Evolutionary conservation across 2,329 filamentous ascomycete genomes (phyloP).

Genomic region (Chaetomiaceae sp.): DNA sequence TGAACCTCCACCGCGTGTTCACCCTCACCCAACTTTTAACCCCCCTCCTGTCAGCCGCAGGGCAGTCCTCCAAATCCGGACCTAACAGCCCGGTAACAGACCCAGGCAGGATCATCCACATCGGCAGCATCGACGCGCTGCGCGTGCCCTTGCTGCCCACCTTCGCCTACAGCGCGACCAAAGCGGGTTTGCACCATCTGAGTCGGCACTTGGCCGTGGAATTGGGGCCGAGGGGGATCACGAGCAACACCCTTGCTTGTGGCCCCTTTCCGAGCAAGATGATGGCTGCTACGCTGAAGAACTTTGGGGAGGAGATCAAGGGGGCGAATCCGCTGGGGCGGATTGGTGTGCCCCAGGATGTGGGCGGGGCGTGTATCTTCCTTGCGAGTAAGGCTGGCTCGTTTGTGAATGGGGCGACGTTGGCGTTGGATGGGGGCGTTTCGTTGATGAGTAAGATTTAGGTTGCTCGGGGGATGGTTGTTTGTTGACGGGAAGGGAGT

Average conservation of each 20-base stretch:
- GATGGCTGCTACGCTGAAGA: constrained; percentile 59
- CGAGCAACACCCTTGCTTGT: constrained; percentile 65
- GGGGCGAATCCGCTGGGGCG: constrained; percentile 59
- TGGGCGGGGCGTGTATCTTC: constrained; percentile 68
- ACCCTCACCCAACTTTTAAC: constrained; percentile 59
- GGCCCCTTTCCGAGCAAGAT: constrained; percentile 68
- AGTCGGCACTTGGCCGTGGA: constrained; percentile 55
- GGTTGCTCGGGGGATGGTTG: background rate
- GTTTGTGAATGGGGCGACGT: constrained; percentile 62
- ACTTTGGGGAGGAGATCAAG: constrained; percentile 51
- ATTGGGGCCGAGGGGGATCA: constrained; percentile 56
- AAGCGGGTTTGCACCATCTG: constrained; percentile 63
- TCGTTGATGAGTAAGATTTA: constrained; percentile 44
- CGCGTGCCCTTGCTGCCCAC: constrained; percentile 56
- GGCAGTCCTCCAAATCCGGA: constrained; percentile 22
- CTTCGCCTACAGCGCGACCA: constrained; percentile 56
- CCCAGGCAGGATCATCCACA: constrained; percentile 59
- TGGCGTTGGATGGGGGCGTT: constrained; percentile 57
- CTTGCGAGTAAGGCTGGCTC: constrained; percentile 62
- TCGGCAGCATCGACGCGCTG: constrained; percentile 60
- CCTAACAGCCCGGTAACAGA: constrained; percentile 30
- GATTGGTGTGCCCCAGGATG: constrained; percentile 64
- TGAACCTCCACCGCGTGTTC: constrained; percentile 66
- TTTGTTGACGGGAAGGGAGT: background rate
- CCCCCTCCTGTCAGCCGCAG: constrained; percentile 52